Base-by-base conservation (phyloP, 2,329 filamentous ascomycete genomes). In the Drechmeria coniospora region DNA sequence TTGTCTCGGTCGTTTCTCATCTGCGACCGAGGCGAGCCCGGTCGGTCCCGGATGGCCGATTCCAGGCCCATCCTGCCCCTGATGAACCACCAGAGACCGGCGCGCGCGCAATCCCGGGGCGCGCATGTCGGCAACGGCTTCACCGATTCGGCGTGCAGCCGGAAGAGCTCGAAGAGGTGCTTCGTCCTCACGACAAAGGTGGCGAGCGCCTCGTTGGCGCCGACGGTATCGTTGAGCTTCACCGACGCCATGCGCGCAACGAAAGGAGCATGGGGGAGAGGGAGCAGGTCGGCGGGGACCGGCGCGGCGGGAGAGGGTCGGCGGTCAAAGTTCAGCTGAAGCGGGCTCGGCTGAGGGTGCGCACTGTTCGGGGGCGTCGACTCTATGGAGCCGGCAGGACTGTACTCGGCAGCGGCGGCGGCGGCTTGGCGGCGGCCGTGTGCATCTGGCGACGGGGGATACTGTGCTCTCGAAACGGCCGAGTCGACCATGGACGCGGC, bases 21-120 rank as follows among this genome's bases (percentile, higher is more conserved):
- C 38, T 70, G 58, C 7, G 53, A 57, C 34, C 72, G 64, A 4
- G 65, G 59, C 6, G 50, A 43, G 21, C 28, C 47, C 17, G 74
- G 65, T 6, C 70, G 65, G 28, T 71, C 74, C 34, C 81, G 67
- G 25, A 92, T 74, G 21, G 76, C 62, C 9, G 57, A 52, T 48
- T 93, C 86, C 28, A 93, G 61, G 8, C 74, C 73, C 43, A 75
- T 70, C 35, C 84, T 74, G 13, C 84, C 86, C 39, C 72, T 78
- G 25, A 92, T 47, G 44, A 93, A 92, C 86, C 86, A 94, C 86
- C 86, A 94, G 1, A 81, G 59, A 4, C 73, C 75, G 15, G 74
- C 76, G 32, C 80, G 68, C 8, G 78, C 62, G 57, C 86, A 77
- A 33, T 83, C 71, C 25, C 65, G 61, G 1, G 77, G 62, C 0